Conservation (phyloP, 169 alveolate species). For the Cryptosporidium tyzzeri region DNA sequence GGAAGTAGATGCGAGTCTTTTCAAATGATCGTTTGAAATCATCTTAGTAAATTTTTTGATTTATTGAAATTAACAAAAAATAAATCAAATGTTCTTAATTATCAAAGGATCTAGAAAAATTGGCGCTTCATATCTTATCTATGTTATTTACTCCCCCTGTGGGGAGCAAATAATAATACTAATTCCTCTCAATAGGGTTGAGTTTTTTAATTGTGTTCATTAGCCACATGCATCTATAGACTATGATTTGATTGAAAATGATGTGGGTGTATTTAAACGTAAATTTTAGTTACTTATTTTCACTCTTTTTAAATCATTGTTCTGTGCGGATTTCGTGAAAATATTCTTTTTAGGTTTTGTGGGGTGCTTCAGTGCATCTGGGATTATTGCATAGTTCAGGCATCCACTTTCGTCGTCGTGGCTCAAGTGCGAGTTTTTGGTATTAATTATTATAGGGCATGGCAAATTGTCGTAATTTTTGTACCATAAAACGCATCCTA, state of each 20-base stretch:
- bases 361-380: not conserved
- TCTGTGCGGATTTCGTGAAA: not conserved
- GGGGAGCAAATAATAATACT: conserved; percentile 6
- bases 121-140: conserved; percentile 31
- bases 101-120: not conserved
- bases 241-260: not conserved
- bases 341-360: not conserved
- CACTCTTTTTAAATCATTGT: not conserved
- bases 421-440: not conserved
- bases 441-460: not conserved
- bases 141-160: not conserved
- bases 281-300: not conserved
- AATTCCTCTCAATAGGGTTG: conserved; percentile 7
- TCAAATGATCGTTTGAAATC: conserved; percentile 55
- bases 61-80: not conserved
- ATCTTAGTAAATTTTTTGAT: not conserved
- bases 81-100: not conserved
- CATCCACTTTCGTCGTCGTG: not conserved
- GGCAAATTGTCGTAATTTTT: not conserved
- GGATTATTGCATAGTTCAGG: not conserved
- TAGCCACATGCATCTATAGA: not conserved
- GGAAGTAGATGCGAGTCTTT: conserved; percentile 70
- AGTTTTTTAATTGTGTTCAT: not conserved
- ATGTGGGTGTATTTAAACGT: not conserved
- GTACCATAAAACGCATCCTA: not conserved